These are phyloP conservation scores for Syncephalastrum contaminatum DNA, from an alignment of 371 early-diverging fungal genomes.

Conservation along the genomic window DNA sequence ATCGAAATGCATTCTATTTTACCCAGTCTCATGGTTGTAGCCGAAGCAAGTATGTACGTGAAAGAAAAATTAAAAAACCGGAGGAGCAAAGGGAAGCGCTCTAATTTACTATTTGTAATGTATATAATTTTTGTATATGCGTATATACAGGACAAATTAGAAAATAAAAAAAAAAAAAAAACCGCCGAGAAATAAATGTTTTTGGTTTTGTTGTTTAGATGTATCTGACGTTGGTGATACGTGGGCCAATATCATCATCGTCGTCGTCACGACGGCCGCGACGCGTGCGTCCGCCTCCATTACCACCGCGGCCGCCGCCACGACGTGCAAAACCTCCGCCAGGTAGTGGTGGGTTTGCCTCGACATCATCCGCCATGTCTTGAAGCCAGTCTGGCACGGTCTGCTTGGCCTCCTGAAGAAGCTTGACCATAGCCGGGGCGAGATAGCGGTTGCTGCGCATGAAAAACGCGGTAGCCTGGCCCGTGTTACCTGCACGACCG, in stretches of 20 bases:
- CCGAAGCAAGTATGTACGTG: no score
- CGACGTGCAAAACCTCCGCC: conserved; percentile 1
- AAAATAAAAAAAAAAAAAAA: conserved; percentile 8
- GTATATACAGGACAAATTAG: neutral
- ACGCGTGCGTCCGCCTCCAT: conserved; percentile 1
- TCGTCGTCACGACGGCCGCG: conserved; percentile 11
- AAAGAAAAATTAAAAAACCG: no score
- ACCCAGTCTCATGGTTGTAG: no score
- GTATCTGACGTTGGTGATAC: conserved; percentile 10
- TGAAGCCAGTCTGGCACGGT: conserved; percentile 67
- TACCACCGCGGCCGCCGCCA: conserved; percentile 38
- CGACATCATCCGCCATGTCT: conserved; percentile 19
- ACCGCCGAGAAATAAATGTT: neutral
- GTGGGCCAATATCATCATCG: conserved; percentile 19
- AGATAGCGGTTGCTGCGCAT: conserved; percentile 85
- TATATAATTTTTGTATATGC: no score
- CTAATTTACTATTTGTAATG: no score
- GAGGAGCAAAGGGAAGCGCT: no score
- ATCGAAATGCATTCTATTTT: no score
- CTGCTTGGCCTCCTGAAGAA: conserved; percentile 67
- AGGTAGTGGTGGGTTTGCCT: conserved; percentile 9
- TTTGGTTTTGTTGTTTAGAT: conserved; percentile 1
- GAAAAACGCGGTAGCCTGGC: conserved; percentile 95
- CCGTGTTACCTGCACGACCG: conserved; percentile 96
- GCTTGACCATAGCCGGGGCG: conserved; percentile 69